A percentile compares a stretch with the other conserved stretches of the same genome.
Evolutionary conservation across 345 rosid genomes (phyloP).

Genomic region (Populus deltoides): DNA sequence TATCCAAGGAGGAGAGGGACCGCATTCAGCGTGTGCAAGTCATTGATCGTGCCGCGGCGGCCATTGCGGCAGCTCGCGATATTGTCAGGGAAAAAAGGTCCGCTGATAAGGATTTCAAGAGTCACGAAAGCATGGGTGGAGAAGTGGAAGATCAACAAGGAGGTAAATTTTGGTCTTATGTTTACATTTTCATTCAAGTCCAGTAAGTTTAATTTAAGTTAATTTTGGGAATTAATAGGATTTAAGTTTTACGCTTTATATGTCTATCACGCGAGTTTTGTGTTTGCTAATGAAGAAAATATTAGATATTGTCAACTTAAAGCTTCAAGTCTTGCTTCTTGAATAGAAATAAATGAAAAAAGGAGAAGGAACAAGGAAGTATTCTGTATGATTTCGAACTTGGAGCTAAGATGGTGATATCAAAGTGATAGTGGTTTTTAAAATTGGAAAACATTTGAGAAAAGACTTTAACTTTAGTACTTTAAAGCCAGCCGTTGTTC

Average conservation of each 20-base stretch:
- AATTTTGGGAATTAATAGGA: neutral
- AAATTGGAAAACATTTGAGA: too few species aligned
- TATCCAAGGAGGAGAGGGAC: constrained; percentile 71
- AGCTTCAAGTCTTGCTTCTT: too few species aligned
- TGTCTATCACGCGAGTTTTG: too few species aligned
- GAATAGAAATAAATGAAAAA: too few species aligned
- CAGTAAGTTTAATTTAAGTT: neutral
- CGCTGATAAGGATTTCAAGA: neutral
- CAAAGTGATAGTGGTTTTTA: too few species aligned
- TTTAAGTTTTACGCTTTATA: neutral
- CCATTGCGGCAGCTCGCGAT: constrained; percentile 72
- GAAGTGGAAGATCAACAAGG: constrained; percentile 1
- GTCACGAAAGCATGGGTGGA: neutral
- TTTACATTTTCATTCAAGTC: neutral
- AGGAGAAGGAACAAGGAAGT: neutral
- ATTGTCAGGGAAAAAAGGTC: constrained; percentile 42
- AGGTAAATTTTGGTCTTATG: constrained; percentile 16
- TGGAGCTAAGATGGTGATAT: neutral
- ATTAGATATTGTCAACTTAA: too few species aligned
- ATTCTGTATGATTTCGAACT: neutral
- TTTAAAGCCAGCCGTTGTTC: too few species aligned
- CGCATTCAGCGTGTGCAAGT: constrained; percentile 79
- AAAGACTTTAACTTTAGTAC: too few species aligned
- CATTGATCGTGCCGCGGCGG: constrained; percentile 79
- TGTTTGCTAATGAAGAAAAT: too few species aligned